A percentile compares a stretch with the other conserved stretches of the same genome.
phyloP scores from a whole-genome alignment of 164 flowering plant species.

The Malania oleifera region DNA sequence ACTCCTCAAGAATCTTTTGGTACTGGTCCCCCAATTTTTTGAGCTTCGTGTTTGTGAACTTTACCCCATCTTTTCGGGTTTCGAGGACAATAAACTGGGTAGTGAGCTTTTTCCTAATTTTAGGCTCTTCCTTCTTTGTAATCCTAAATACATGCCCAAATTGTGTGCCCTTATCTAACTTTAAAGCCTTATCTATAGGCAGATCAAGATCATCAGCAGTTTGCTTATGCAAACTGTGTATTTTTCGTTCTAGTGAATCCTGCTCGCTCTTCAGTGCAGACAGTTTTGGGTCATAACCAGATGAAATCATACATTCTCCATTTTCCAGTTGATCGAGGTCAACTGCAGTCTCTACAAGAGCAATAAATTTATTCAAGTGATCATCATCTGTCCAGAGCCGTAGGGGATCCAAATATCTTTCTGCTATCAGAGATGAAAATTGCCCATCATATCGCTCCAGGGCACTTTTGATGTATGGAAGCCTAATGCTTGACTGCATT shows the following conservation, averaged over 20 bases:
- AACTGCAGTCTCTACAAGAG: conserved; percentile 81
- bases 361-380: conserved; percentile 77
- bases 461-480: conserved; percentile 77
- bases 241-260: conserved; percentile 65
- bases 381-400: conserved; percentile 73
- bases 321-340: conserved; percentile 95
- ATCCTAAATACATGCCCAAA: conserved; percentile 97
- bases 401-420: conserved; percentile 58
- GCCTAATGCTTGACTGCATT: conserved; percentile 81
- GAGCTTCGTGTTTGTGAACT: conserved; percentile 90
- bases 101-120: conserved; percentile 79
- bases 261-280: conserved; percentile 60
- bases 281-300: conserved; percentile 66
- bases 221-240: conserved; percentile 69
- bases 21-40: conserved; percentile 82
- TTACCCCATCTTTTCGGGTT: conserved; percentile 96
- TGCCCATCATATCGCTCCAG: conserved; percentile 69
- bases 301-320: conserved; percentile 92
- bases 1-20: conserved; percentile 78
- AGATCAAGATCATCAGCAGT: conserved; percentile 88
- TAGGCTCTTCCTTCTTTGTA: conserved; percentile 98
- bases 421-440: conserved; percentile 64
- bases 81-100: conserved; percentile 81
- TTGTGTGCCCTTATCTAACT: conserved; percentile 88
- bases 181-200: conserved; percentile 73